Evolutionary conservation across 2,329 filamentous ascomycete species (phyloP).

Genomic region (Exophiala mesophila): DNA sequence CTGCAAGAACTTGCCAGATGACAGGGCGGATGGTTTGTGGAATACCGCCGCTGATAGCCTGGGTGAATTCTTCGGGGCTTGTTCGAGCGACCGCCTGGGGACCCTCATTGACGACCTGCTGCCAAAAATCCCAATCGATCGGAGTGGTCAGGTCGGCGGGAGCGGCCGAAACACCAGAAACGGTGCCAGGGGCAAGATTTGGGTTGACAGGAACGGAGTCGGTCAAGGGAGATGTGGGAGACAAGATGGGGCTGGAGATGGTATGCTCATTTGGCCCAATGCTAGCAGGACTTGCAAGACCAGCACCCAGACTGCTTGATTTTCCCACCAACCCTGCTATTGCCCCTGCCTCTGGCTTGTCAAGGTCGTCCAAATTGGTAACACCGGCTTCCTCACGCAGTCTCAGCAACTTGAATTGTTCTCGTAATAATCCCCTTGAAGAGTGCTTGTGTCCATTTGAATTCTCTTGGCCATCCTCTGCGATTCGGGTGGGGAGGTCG

Average conservation of each 20-base stretch:
- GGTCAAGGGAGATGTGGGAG: constrained; percentile 34
- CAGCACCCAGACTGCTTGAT: constrained; percentile 39
- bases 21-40: constrained; percentile 95
- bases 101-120: constrained; percentile 90
- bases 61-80: constrained; percentile 83
- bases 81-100: constrained; percentile 81
- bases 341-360: constrained; percentile 38
- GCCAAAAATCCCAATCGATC: constrained; percentile 99
- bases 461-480: constrained; percentile 61
- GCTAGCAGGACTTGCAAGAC: constrained; percentile 45
- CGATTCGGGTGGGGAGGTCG: constrained; percentile 69
- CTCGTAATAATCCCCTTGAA: constrained; percentile 62
- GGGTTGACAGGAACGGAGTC: constrained; percentile 63
- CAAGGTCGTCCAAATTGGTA: constrained; percentile 47
- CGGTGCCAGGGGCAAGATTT: constrained; percentile 76
- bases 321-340: constrained; percentile 40
- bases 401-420: constrained; percentile 72
- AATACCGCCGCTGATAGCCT: constrained; percentile 87
- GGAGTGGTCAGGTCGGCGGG: constrained; percentile 59
- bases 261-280: constrained; percentile 44
- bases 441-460: constrained; percentile 44
- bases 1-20: constrained; percentile 94
- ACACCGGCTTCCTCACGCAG: constrained; percentile 68
- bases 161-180: constrained; percentile 70
- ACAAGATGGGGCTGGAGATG: constrained; percentile 30